Conservation (phyloP, 2,329 filamentous ascomycete genomes). For the Aspergillus pseudoglaucus region DNA sequence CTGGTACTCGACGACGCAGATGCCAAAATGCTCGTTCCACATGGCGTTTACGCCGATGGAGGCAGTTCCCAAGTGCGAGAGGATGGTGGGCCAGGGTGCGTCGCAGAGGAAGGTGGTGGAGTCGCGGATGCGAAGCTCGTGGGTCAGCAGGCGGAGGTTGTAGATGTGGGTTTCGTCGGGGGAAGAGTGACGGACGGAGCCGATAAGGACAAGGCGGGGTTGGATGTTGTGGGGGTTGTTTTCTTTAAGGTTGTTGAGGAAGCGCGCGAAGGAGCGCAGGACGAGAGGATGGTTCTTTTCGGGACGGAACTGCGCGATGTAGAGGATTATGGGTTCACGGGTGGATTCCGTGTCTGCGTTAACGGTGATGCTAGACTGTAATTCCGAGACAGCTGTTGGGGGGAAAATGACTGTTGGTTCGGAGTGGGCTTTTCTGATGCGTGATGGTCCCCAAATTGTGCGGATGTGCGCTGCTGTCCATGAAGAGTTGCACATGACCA, state of each 20-base stretch:
- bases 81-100: conserved; percentile 79
- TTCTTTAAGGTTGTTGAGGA: conserved; percentile 50
- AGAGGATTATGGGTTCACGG: conserved; percentile 69
- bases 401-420: conserved; percentile 70
- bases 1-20: conserved; percentile 96
- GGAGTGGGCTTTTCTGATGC: conserved; percentile 37
- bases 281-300: conserved; percentile 95
- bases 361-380: conserved; percentile 68
- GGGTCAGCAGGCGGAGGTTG: conserved; percentile 74
- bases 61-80: conserved; percentile 68
- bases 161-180: conserved; percentile 61
- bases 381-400: conserved; percentile 80
- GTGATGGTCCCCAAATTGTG: conserved; percentile 63
- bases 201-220: conserved; percentile 74
- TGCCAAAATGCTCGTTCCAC: conserved; percentile 99
- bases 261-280: conserved; percentile 73
- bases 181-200: conserved; percentile 72
- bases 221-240: conserved; percentile 44
- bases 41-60: conserved; percentile 93
- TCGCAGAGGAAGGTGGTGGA: conserved; percentile 83
- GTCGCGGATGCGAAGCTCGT: conserved; percentile 79
- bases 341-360: conserved; percentile 60
- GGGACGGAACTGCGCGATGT: conserved; percentile 94
- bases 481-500: conserved; percentile 95
- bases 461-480: conserved; percentile 87